Evolutionary conservation across 2,329 filamentous ascomycete genomes (phyloP), one percentile per base, ranked within the genome.

Genomic region (Stachybotrys elegans): DNA sequence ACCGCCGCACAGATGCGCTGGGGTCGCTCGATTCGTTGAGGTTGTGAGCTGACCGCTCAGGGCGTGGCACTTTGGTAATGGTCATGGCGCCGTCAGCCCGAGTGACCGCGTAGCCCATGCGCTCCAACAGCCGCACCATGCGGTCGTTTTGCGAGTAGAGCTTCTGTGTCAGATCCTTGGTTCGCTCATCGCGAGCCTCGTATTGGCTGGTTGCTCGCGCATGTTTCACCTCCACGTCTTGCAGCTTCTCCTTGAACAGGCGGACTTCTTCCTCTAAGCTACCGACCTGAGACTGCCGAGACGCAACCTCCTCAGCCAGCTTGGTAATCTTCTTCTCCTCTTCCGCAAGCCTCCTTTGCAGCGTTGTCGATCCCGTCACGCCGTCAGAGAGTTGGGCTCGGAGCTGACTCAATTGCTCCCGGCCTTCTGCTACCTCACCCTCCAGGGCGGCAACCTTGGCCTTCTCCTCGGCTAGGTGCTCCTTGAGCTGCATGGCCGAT

Each of bases 91-190:
- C 79, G 32, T 85, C 82, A 49, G 89, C 82, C 25, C 88, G 82
- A 3, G 81, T 81, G 14, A 97, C 78, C 1, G 85, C 82, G 59
- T 93, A 95, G 12, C 92, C 92, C 5, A 97, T 75, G 22, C 89
- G 81, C 59, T 97, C 91, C 1, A 98, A 73, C 39, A 98, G 79
- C 42, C 85, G 82, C 47, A 80, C 79, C n/a, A 96, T 73, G 20
- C 88, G 84, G 53, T 94, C 87, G 49, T 93, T 91, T 49, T 95
- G 88, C 2, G 81, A 76, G 60, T 88, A 94, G 4, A 96, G 73
- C 44, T 84, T 81, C 56, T 90, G 86, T 2, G 90, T 94, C 12
- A 97, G 71, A 50, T 96, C 88, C 60, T 88, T 89, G 5, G 88
- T 84, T 49, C 83, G 84, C 42, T 75, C 71, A 32, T 85, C 84